Base-by-base conservation (phyloP, 208 protist species). In the Crithidia mellificae region DNA sequence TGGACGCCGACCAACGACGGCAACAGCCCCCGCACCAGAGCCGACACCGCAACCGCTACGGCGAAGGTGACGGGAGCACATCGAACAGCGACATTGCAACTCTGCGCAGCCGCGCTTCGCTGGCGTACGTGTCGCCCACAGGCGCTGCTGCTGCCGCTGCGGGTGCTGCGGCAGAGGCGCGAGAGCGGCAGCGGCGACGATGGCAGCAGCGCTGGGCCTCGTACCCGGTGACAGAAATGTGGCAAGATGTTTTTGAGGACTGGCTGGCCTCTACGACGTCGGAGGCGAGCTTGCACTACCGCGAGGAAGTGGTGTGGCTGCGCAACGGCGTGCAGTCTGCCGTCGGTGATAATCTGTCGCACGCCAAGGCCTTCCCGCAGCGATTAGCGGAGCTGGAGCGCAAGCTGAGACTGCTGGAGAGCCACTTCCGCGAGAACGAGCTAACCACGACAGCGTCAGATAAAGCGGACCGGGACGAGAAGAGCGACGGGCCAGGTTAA, bases 331-430 rank as follows among this genome's bases (percentile, higher is more conserved):
- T 83, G 34, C 63, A 78, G 65, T 25, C 49, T 12, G 70, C 73
- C 6, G 55, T 80, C 14, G 72, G 77, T 19, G 59, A 59, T 39
- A 72, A 75, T 29, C 27, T 80, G 51, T 49, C 38, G 38, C 54
- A 78, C 20, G 24, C 80, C 15, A 64, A 69, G 17, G 51, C 47
- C n/a, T 74, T 86, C 39, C 67, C 72, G 14, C n/a, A 51, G 25
- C 76, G 77, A 0, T 65, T 86, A n/a, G 55, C 52, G 1, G 74
- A 63, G 24, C 63, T 83, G 30, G 73, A 83, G 67, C 36, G 52
- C 5, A 65, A 76, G 41, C 55, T 78, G 27, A 63, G 46, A 27
- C 61, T 74, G 43, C 52, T 70, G 44, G 44, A 68, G 51, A 59
- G 59, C 34, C 41, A 72, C 46, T 39, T 59, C n/a, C 9, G 70